A percentile compares a stretch with the other conserved stretches of the same genome.
Evolutionary conservation across 1,284 basidiomycete genomes (phyloP).

Genomic region (Phlebopus sp.): DNA sequence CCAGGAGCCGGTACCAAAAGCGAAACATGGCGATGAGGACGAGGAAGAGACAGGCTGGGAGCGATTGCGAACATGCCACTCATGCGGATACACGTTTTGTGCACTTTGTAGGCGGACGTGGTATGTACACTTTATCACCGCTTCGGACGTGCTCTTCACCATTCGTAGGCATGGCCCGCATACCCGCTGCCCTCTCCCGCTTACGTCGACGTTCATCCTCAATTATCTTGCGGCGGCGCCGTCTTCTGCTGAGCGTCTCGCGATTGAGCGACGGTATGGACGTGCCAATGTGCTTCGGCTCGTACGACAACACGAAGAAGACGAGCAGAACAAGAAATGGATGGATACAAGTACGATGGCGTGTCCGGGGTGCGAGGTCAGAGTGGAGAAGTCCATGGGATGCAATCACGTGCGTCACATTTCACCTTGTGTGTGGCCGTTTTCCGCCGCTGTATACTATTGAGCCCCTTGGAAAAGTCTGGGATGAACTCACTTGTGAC

Average conservation of each 20-base stretch:
- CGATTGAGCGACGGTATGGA: slow-evolving; percentile 64
- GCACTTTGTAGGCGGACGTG: slow-evolving; percentile 72
- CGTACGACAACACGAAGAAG: slow-evolving; percentile 60
- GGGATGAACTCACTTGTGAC: neutral
- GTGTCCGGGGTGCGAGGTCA: slow-evolving; percentile 69
- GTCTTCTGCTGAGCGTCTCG: slow-evolving; percentile 43
- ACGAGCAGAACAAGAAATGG: slow-evolving; percentile 64
- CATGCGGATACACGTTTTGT: slow-evolving; percentile 71
- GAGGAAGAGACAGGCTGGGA: slow-evolving; percentile 62
- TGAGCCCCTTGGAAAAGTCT: no score
- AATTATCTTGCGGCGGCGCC: slow-evolving; percentile 59
- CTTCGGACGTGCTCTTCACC: neutral
- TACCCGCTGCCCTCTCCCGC: slow-evolving; percentile 59
- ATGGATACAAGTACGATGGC: slow-evolving; percentile 56
- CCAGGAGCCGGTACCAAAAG: slow-evolving; percentile 63
- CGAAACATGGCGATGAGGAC: slow-evolving; percentile 42
- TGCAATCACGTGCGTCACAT: slow-evolving; percentile 67
- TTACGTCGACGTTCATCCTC: slow-evolving; percentile 56
- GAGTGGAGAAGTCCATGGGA: slow-evolving; percentile 72
- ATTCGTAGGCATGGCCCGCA: slow-evolving; percentile 68
- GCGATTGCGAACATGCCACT: slow-evolving; percentile 61
- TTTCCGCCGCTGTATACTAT: neutral
- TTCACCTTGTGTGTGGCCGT: neutral
- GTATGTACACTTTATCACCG: slow-evolving; percentile 35
- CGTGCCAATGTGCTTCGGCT: slow-evolving; percentile 52